Evolutionary conservation across 2,329 filamentous ascomycete species (phyloP).

Genomic region (Arachnomyces sp.): DNA sequence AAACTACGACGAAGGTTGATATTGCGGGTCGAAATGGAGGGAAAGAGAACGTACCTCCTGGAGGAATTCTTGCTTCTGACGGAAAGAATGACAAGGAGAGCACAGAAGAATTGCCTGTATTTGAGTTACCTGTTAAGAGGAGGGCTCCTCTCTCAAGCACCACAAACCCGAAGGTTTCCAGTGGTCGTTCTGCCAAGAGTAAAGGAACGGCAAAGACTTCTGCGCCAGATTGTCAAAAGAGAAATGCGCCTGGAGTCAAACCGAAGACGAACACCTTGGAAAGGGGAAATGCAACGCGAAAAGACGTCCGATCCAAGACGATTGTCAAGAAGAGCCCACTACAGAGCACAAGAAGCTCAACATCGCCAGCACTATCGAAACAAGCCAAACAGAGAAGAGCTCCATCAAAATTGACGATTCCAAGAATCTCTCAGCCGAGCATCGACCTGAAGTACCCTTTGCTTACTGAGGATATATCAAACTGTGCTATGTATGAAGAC

Average conservation of each 20-base stretch:
- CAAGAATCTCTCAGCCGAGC: slow-evolving; percentile 19
- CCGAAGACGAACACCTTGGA: not conserved
- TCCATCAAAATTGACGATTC: slow-evolving; percentile 24
- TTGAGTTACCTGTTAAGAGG: slow-evolving; percentile 16
- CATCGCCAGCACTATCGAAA: slow-evolving; percentile 10
- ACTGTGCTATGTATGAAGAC: slow-evolving; percentile 54
- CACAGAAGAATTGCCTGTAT: slow-evolving; percentile 8
- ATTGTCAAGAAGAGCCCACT: not conserved
- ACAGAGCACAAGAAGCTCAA: slow-evolving; percentile 10
- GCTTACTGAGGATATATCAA: slow-evolving; percentile 45
- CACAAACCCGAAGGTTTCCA: not conserved
- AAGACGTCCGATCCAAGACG: not conserved
- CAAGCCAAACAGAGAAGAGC: slow-evolving; percentile 17
- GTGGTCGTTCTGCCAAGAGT: not conserved
- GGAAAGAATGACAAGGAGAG: slow-evolving; percentile 14
- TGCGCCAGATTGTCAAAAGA: not conserved
- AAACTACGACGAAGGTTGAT: slow-evolving; percentile 34
- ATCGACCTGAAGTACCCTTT: slow-evolving; percentile 40
- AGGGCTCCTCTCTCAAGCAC: slow-evolving; percentile 16
- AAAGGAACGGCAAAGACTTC: not conserved
- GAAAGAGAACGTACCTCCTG: slow-evolving; percentile 56
- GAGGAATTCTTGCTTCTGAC: slow-evolving; percentile 14
- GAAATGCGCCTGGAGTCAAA: slow-evolving; percentile 7
- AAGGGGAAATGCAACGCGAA: too few relatives aligned
- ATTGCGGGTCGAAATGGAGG: slow-evolving; percentile 47